These are phyloP conservation scores for Aureobasidium sp. DNA, from an alignment of 2,329 filamentous ascomycete species.

Conservation along the genomic window DNA sequence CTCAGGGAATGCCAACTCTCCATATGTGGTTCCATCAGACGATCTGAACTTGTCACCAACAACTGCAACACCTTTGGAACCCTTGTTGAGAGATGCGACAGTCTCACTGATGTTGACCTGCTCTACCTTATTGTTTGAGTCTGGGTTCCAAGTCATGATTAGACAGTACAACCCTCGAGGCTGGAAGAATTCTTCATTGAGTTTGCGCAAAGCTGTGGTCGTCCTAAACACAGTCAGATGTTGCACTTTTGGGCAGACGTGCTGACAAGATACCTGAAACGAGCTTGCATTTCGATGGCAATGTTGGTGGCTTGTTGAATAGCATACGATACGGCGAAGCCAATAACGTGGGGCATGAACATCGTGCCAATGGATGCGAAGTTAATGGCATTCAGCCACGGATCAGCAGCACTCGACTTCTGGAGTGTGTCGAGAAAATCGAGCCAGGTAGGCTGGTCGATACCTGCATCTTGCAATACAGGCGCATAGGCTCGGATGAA, in stretches of 20 bases:
- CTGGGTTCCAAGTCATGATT: conserved; percentile 12
- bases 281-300: conserved; percentile 11
- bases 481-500: conserved; percentile 8
- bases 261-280: not conserved
- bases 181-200: conserved; percentile 20
- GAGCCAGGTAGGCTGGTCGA: not conserved
- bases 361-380: not conserved
- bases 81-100: not conserved
- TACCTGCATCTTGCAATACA: not conserved
- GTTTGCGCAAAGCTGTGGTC: conserved; percentile 1
- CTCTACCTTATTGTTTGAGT: not conserved
- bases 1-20: conserved; percentile 37
- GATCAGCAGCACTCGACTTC: not conserved
- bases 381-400: conserved; percentile 29
- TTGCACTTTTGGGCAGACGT: too few species aligned
- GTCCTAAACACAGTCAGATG: not conserved
- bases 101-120: conserved; percentile 6
- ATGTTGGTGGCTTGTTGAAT: not conserved
- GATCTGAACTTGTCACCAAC: not conserved
- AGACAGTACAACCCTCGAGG: conserved; percentile 15
- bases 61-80: not conserved
- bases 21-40: conserved; percentile 4
- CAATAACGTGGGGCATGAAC: conserved; percentile 1
- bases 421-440: conserved; percentile 2
- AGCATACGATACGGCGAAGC: not conserved